Evolutionary conservation across 1,284 basidiomycete genomes (phyloP).

Genomic region (Ustilago esculenta): DNA sequence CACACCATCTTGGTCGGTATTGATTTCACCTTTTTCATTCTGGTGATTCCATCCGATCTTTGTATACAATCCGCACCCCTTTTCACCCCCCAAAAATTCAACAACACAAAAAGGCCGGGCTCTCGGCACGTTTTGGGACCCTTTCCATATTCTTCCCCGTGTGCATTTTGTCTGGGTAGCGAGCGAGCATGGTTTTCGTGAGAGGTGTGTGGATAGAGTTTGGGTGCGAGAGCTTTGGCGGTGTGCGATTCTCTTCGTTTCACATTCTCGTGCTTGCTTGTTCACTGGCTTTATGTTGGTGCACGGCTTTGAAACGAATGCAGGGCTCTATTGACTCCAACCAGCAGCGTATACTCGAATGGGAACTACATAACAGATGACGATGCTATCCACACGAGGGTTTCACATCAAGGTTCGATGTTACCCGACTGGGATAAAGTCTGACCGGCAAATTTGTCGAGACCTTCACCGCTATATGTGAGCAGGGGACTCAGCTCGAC

Average conservation of each 20-base stretch:
- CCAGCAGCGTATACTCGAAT: too few relatives aligned
- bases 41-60: constrained; percentile 5
- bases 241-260: too few relatives aligned
- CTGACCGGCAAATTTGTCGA: constrained; percentile 82
- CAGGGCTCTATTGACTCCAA: too few relatives aligned
- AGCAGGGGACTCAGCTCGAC: constrained; percentile 90
- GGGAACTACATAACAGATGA: too few relatives aligned
- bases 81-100: constrained; percentile 21
- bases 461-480: constrained; percentile 89
- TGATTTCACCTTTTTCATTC: constrained; percentile 13
- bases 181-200: too few relatives aligned
- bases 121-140: constrained; percentile 38
- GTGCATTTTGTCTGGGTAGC: too few relatives aligned
- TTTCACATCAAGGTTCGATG: constrained; percentile 41
- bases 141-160: constrained; percentile 4
- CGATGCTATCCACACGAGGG: too few relatives aligned
- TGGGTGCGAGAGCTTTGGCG: too few relatives aligned
- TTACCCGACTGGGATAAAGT: constrained; percentile 70
- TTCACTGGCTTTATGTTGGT: too few relatives aligned
- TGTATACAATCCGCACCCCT: constrained; percentile 26
- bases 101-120: constrained; percentile 42
- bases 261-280: too few relatives aligned
- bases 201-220: too few relatives aligned
- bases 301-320: too few relatives aligned
- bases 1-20: constrained; percentile 1